phyloP scores from a whole-genome alignment of 2,329 filamentous ascomycete species.

The Colletotrichum endophyticum region DNA sequence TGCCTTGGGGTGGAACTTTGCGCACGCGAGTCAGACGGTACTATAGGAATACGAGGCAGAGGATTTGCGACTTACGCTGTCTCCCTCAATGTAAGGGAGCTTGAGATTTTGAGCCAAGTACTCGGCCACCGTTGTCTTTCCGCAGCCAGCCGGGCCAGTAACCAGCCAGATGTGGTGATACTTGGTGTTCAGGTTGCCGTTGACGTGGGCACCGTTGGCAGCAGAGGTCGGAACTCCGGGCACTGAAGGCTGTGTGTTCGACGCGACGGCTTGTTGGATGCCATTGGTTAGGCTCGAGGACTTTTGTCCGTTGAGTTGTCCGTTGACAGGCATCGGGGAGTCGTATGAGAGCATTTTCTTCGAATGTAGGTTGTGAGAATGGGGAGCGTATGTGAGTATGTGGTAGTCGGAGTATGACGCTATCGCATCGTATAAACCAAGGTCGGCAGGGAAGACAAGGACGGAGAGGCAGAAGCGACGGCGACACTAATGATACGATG shows the following conservation, averaged over 20 bases:
- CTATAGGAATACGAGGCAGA: not conserved
- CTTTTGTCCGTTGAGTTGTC: slow-evolving; percentile 41
- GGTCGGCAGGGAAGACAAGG: not conserved
- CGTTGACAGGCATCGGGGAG: slow-evolving; percentile 38
- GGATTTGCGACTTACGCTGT: slow-evolving; percentile 67
- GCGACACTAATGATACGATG: not conserved
- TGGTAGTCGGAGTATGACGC: not conserved
- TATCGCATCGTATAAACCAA: not conserved
- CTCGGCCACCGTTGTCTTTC: slow-evolving; percentile 77
- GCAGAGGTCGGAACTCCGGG: slow-evolving; percentile 21
- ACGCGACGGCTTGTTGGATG: slow-evolving; percentile 29
- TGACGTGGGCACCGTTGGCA: slow-evolving; percentile 32
- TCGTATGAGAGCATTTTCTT: slow-evolving; percentile 58
- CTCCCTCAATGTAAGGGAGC: slow-evolving; percentile 78
- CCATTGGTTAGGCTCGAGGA: slow-evolving; percentile 28
- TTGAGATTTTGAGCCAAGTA: slow-evolving; percentile 66
- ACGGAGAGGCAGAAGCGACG: not conserved
- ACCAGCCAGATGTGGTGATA: slow-evolving; percentile 80
- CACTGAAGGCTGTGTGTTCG: slow-evolving; percentile 24
- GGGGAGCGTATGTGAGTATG: not conserved
- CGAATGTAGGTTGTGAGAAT: not conserved
- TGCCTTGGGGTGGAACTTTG: slow-evolving; percentile 73
- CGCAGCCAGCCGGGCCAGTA: slow-evolving; percentile 79
- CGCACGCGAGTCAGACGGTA: slow-evolving; percentile 26
- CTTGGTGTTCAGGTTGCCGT: slow-evolving; percentile 34